Evolutionary conservation across 768 basidiomycete genomes (phyloP).

Genomic region (Steccherinum ochraceum): DNA sequence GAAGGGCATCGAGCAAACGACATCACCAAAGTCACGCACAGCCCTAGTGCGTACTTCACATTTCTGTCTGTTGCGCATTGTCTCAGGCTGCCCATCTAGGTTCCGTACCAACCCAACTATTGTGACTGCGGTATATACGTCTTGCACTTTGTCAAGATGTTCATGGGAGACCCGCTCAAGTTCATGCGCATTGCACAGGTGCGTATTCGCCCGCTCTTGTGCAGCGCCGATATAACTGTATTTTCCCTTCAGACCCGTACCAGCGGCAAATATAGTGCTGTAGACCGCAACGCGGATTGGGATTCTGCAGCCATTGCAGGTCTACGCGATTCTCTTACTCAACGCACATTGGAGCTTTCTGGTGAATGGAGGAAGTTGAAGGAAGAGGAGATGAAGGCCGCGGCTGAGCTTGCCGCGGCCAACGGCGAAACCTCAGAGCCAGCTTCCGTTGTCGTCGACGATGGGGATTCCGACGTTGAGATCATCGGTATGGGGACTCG

Average conservation of each 20-base stretch:
- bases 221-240: conserved; percentile 25
- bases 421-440: conserved; percentile 23
- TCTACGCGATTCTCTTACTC: conserved; percentile 40
- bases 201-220: too few species aligned
- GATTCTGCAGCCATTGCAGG: conserved; percentile 37
- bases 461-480: conserved; percentile 31
- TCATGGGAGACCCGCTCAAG: conserved; percentile 56
- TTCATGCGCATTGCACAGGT: conserved; percentile 33
- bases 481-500: conserved; percentile 29
- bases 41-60: conserved; percentile 15
- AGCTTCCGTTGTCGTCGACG: conserved; percentile 17
- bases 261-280: conserved; percentile 20
- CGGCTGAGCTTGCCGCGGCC: not conserved
- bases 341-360: conserved; percentile 41
- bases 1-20: conserved; percentile 18
- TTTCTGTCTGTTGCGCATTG: not conserved
- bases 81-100: conserved; percentile 36
- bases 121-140: conserved; percentile 93
- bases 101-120: conserved; percentile 82
- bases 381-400: conserved; percentile 22
- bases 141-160: conserved; percentile 76
- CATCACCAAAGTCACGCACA: conserved; percentile 5
- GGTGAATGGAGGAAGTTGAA: conserved; percentile 34
- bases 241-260: conserved; percentile 27
- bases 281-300: conserved; percentile 45